Base-by-base conservation (phyloP, 2,329 filamentous ascomycete species). In the Ilyonectria destructans region DNA sequence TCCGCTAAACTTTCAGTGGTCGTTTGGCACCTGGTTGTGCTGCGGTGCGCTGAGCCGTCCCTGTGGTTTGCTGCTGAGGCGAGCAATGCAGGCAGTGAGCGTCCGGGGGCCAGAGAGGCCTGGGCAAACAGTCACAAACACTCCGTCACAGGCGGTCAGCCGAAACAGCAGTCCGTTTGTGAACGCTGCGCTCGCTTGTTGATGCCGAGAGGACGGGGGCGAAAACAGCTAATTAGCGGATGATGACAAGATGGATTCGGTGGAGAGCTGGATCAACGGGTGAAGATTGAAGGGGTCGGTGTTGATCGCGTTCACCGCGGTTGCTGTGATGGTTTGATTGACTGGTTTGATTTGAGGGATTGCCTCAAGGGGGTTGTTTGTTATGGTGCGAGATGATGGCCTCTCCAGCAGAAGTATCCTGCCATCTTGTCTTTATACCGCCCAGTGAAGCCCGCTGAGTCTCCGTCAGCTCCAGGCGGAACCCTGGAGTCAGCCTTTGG, bases 1-100 rank as follows among this genome's bases (percentile, higher is more conserved):
- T 74, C 73, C 73, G 63, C 71, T 68, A 70, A 69, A 67, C 70
- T 60, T 74, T 61, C 62, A 73, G 69, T 72, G 71, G 58, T 58
- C 61, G 69, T 64, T 67, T 69, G 64, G 63, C 67, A 60, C 52
- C 68, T 66, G 62, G 62, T 58, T 59, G 54, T 69, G 58, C 54
- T 66, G 58, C 55, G 55, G 56, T 57, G 56, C 56, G 58, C 48
- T 58, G n/a, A 45, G 54, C 49, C 15, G 40, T 17, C n/a, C 15
- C 40, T 37, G 54, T 23, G 55, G 15, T 43, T 21, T 35, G 52
- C 61, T 46, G 45, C 10, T 21, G 45, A 46, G 8, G 37, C 37
- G 17, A 46, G 45, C n/a, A 23, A 46, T 21, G 19, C 7, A 46
- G n/a, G n/a, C 15, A n/a, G 15, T 17, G 15, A n/a, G 40, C 15